Base-by-base conservation (phyloP, 768 basidiomycete species). In the Obba rivulosa region DNA sequence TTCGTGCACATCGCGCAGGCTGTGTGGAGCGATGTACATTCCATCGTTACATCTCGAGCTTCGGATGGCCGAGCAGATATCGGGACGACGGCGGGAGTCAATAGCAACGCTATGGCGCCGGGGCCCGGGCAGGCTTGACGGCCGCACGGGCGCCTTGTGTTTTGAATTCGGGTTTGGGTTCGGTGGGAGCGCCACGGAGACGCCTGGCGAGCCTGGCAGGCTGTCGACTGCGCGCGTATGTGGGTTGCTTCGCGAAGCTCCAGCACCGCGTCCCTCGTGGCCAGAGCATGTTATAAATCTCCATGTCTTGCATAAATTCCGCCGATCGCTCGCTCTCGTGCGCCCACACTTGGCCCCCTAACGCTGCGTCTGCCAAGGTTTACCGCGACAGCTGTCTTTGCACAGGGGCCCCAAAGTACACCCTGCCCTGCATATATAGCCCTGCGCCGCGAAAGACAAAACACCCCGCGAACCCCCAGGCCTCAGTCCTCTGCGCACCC, bases 221-320 rank as follows among this genome's bases (percentile, higher is more conserved):
- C 8, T 35, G 18, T 37, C 8, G 45, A 7, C 41, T 25, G 22
- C 41, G 41, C 14, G 17, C 11, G 41, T 22, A 43, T 17, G 41
- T 36, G 18, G 34, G 13, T 23, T 20, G 21, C 24, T 37, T 46
- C 36, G 18, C 45, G 9, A 21, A 39, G 25, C 21, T 17, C 38
- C 31, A 28, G 34, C 23, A 25, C 17, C 14, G 16, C n/a, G 5
- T 28, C 23, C 46, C 46, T 48, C 39, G 38, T 48, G 38, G 22
- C 21, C 39, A 10, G 34, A 38, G 36, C 36, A 25, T 46, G 35
- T 39, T 28, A 25, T 25, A 18, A 14, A 17, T 14, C 18, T 17
- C 21, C 46, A 17, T 4, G 34, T 16, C 35, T 8, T 25, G 37
- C 46, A 48, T 48, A 48, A 48, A 48, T 16, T 39, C 38, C 14